Conservation (phyloP, 2,329 filamentous ascomycete genomes). For the Clathrospora elynae region DNA sequence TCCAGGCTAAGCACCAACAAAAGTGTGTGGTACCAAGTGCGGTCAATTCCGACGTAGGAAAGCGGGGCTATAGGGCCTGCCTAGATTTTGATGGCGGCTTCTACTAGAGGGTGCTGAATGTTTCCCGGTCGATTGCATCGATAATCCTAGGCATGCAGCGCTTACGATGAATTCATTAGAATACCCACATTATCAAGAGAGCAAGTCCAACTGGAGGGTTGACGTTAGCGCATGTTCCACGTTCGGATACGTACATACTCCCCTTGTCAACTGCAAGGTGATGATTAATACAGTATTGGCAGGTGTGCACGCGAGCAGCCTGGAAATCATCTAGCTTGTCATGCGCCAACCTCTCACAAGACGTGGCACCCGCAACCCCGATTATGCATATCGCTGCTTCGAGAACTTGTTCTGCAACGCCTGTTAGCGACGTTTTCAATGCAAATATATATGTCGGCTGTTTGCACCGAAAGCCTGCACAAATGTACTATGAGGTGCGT, state of each 20-base stretch:
- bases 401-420: not conserved
- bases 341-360: constrained; percentile 7
- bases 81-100: too few species aligned
- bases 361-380: constrained; percentile 6
- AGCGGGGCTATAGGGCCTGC: too few species aligned
- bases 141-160: too few species aligned
- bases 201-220: too few species aligned
- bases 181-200: too few species aligned
- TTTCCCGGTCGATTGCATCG: too few species aligned
- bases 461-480: too few species aligned
- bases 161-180: too few species aligned
- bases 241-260: too few species aligned
- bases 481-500: not conserved
- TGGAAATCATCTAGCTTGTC: too few species aligned
- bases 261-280: constrained; percentile 3
- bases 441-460: not conserved
- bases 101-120: too few species aligned
- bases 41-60: constrained; percentile 4
- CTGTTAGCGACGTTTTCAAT: not conserved
- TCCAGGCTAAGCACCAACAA: constrained; percentile 67
- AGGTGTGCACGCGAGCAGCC: constrained; percentile 19
- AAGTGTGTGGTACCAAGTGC: constrained; percentile 1
- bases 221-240: too few species aligned
- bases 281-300: constrained; percentile 4
- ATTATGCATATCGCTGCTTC: constrained; percentile 15